Evolutionary conservation across 1,139 yeast species (phyloP), one percentile per base, ranked within the genome.

Genomic region (Lodderomyces elongisporus): DNA sequence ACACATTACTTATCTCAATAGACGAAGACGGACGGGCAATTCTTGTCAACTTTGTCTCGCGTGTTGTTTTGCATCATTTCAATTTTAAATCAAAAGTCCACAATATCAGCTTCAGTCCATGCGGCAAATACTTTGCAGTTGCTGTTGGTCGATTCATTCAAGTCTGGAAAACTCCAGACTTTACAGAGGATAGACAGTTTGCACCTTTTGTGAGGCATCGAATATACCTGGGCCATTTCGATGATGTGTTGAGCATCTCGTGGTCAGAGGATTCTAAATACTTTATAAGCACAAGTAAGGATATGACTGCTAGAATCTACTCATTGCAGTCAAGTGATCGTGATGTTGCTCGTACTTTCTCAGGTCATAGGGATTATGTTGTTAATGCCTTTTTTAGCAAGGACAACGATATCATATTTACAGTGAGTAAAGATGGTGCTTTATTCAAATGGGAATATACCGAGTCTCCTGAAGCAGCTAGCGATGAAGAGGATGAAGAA

Each of bases 1-100:
- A 81, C 12, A 83, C 95, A 0, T 68, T 93, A 32, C 56, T 91
- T 48, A 53, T 91, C n/a, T 76, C 95, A 3, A 87, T 91, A 2
- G 98, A 93, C 52, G 80, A 71, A 34, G 95, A 88, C 48, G 99
- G 99, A 0, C 70, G 96, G 46, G 97, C 95, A 15, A 87, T 91
- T 31, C 67, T 91, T 41, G 95, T 85, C 23, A 91, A 93, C 54
- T 88, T 81, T 53, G 70, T 73, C 26, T 74, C 95, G 25, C 72
- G 95, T 44, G 82, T 87, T 1, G 97, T 89, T n/a, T 66, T 91
- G 41, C 96, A 91, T 57, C 95, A 91, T 58, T 88, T 91, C 70
- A 93, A 88, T 56, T 91, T 93, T 63, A 85, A 83, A 52, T 94
- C 83, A 21, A 63, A 59, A 32, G 95, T 91, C 12, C 57, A 64